Evolutionary conservation across 2,329 filamentous ascomycete species (phyloP).

Genomic region (Biscogniauxia mediterranea): DNA sequence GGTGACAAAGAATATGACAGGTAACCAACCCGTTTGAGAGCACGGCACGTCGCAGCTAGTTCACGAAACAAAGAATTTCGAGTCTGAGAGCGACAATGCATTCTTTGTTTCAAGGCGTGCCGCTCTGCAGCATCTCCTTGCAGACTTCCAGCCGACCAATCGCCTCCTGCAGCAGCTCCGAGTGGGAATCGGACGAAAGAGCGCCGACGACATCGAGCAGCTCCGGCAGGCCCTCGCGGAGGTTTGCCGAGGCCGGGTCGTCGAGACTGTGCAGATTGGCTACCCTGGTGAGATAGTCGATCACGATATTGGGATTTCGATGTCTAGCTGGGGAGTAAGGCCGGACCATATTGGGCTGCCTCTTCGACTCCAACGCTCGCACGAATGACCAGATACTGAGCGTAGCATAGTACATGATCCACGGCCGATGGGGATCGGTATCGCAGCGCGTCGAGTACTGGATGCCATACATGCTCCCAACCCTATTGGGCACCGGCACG

Average conservation of each 20-base stretch:
- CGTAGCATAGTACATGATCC: slow-evolving; percentile 86
- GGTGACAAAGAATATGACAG: background rate
- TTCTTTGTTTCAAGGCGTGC: slow-evolving; percentile 18
- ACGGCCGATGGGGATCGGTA: slow-evolving; percentile 78
- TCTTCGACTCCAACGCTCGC: slow-evolving; percentile 62
- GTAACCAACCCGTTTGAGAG: background rate
- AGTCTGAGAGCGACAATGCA: background rate
- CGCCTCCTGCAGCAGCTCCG: slow-evolving; percentile 77
- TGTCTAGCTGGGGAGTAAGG: slow-evolving; percentile 23
- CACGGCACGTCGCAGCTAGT: background rate
- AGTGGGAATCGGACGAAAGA: slow-evolving; percentile 45
- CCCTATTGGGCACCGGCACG: slow-evolving; percentile 23
- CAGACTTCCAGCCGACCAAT: slow-evolving; percentile 68
- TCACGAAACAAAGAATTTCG: background rate
- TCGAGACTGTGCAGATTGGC: slow-evolving; percentile 57
- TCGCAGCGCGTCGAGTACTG: slow-evolving; percentile 76
- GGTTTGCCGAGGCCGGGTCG: slow-evolving; percentile 63
- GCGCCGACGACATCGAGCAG: slow-evolving; percentile 43
- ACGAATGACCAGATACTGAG: slow-evolving; percentile 88
- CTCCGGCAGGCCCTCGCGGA: slow-evolving; percentile 55
- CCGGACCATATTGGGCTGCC: slow-evolving; percentile 52
- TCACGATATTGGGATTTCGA: slow-evolving; percentile 35
- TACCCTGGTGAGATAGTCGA: slow-evolving; percentile 56
- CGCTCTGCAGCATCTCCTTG: slow-evolving; percentile 47
- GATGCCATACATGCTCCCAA: slow-evolving; percentile 35